Evolutionary conservation across 345 rosid species (phyloP).

Genomic region (Corchorus olitorius): DNA sequence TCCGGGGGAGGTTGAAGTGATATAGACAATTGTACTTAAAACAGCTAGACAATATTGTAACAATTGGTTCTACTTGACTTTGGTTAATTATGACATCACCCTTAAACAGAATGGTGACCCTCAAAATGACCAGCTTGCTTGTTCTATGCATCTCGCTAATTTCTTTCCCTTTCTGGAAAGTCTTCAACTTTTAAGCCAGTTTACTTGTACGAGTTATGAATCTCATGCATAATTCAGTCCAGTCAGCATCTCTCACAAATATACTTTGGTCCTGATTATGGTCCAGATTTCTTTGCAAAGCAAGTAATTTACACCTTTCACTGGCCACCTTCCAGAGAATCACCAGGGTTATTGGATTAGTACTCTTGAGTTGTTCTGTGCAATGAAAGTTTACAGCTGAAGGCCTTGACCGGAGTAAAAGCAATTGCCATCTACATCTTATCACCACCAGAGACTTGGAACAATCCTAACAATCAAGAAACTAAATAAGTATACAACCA

Average conservation of each 20-base stretch:
- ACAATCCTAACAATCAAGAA: not conserved
- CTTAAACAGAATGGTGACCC: not conserved
- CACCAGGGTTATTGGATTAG: not conserved
- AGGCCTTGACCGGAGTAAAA: not conserved
- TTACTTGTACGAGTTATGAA: not conserved
- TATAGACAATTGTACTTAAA: too few relatives aligned
- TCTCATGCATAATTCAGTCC: conserved; percentile 3
- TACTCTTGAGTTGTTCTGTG: not conserved
- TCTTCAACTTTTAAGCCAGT: not conserved
- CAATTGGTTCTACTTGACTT: not conserved
- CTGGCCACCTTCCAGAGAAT: not conserved
- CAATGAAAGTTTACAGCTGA: not conserved
- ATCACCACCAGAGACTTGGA: not conserved
- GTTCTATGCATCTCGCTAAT: not conserved
- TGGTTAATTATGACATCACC: not conserved
- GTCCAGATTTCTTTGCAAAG: not conserved
- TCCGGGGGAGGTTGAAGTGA: not conserved
- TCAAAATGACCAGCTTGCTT: not conserved
- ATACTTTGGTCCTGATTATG: not conserved
- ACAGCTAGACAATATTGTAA: not conserved
- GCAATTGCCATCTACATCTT: not conserved
- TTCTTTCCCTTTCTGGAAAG: not conserved
- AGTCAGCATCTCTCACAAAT: not conserved
- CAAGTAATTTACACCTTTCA: not conserved
- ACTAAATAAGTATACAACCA: not conserved